Conservation (phyloP, 306 rosid genomes). For the Cucumis sativus region DNA sequence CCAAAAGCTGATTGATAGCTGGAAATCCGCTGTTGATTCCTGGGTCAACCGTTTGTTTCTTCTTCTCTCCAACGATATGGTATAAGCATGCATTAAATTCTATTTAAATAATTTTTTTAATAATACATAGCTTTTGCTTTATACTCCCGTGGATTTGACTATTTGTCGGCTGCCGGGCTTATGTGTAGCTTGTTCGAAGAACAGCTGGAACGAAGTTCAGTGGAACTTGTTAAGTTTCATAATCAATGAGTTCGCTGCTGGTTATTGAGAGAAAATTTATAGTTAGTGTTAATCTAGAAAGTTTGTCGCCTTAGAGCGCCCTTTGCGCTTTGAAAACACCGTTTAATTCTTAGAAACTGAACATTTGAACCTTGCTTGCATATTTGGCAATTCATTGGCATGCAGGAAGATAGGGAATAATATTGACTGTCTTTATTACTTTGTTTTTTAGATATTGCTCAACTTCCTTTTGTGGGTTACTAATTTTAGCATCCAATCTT, state of each 20-base stretch:
- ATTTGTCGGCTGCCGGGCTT: background rate
- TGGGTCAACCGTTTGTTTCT: constrained; percentile 50
- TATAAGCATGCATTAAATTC: constrained; percentile 8
- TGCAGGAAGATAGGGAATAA: background rate
- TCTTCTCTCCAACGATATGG: constrained; percentile 41
- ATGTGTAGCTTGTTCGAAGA: background rate
- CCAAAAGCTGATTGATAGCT: constrained; percentile 23
- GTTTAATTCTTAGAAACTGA: background rate
- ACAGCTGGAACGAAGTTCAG: background rate
- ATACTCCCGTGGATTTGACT: background rate
- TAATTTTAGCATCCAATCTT: constrained; percentile 14
- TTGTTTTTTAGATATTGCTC: background rate
- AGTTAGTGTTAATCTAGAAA: background rate
- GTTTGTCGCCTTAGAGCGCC: background rate
- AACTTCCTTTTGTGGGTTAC: background rate
- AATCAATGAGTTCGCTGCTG: background rate
- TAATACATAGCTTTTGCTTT: background rate
- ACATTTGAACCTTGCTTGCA: constrained; percentile 5
- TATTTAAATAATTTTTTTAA: background rate
- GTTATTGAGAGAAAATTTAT: background rate
- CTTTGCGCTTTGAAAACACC: too few species aligned
- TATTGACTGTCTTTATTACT: background rate
- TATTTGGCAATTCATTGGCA: background rate
- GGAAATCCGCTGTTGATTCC: constrained; percentile 59
- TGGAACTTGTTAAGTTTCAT: background rate